phyloP scores from a whole-genome alignment of 1,284 basidiomycete species.

The Apiotrichum sp. region DNA sequence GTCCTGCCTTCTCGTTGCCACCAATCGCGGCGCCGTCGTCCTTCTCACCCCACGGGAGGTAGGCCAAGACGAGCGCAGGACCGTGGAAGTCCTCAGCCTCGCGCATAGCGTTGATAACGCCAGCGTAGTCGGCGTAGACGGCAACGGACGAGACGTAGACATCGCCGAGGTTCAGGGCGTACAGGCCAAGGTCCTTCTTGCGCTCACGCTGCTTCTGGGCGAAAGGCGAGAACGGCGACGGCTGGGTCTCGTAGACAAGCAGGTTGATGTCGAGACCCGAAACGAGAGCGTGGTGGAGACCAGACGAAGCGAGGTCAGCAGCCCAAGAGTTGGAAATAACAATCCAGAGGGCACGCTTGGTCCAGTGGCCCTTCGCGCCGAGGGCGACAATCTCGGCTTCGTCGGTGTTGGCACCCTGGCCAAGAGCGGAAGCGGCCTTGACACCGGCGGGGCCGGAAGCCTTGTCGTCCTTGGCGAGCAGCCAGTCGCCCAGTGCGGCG shows the following conservation, averaged over 20 bases:
- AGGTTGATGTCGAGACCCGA: conserved; percentile 90
- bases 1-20: conserved; percentile 55
- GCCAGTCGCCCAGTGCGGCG: conserved; percentile 65
- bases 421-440: conserved; percentile 56
- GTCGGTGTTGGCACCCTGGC: conserved; percentile 39
- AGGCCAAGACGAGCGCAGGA: conserved; percentile 87
- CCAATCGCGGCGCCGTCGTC: conserved; percentile 63
- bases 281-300: conserved; percentile 87
- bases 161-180: conserved; percentile 98
- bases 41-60: conserved; percentile 72
- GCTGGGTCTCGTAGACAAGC: conserved; percentile 87
- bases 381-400: conserved; percentile 53
- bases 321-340: conserved; percentile 97
- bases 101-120: conserved; percentile 84
- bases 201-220: conserved; percentile 48
- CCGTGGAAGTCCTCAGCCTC: conserved; percentile 89
- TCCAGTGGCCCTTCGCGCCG: conserved; percentile 58
- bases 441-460: conserved; percentile 59
- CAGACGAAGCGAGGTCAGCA: conserved; percentile 92
- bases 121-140: conserved; percentile 90
- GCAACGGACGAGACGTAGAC: conserved; percentile 94
- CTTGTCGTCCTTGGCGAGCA: conserved; percentile 59
- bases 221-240: conserved; percentile 61
- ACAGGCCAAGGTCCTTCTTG: conserved; percentile 90
- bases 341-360: conserved; percentile 79